Evolutionary conservation across 768 basidiomycete genomes (phyloP), one percentile per base, ranked within the genome.

Genomic region (Cyclocybe cylindracea): DNA sequence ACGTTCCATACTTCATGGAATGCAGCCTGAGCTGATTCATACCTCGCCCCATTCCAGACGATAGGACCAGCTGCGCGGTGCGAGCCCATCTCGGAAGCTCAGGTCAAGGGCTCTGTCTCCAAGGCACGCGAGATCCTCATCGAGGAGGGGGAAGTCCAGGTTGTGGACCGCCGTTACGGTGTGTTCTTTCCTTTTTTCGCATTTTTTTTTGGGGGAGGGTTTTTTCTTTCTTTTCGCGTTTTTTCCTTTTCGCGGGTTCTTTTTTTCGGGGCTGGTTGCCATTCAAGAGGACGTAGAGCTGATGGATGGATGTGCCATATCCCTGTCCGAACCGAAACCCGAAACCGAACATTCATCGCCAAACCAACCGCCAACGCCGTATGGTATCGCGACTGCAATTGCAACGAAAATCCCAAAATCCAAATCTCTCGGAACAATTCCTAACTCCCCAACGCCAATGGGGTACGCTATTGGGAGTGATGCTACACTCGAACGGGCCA

Each of bases 131-230:
- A 98, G 73, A 95, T 98, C 50, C 76, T 98, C 32, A 92, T 98
- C 61, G 96, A 98, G 71, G 96, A 98, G 71, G 96, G 90, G 2
- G 98, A 99, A 66, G 94, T 99, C 1, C 95, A 98, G 67, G 84
- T 87, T 58, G 90, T 98, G 33, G 95, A 98, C 73, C 94, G 40
- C 96, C 96, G 94, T 98, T 10, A 98, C 96, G 61, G 94, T 87
- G 73, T 72, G 84, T 62, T 51, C 46, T 41, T 40, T 36, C 39
- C 41, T 34, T 40, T 42, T 54, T 55, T 46, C 45, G 37, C 38
- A 50, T 54, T 16, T 24, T 50, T 50, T 53, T 32, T 46, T 51
- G 41, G n/a, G 35, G 33, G 42, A 34, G 34, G 31, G 7, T 24
- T 32, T 46, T 48, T 16, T 39, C 16, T 13, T 13, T 32, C 32